These are phyloP conservation scores for Kazachstania bromeliacearum DNA, from an alignment of 805 yeast genomes.

Conservation along the genomic window DNA sequence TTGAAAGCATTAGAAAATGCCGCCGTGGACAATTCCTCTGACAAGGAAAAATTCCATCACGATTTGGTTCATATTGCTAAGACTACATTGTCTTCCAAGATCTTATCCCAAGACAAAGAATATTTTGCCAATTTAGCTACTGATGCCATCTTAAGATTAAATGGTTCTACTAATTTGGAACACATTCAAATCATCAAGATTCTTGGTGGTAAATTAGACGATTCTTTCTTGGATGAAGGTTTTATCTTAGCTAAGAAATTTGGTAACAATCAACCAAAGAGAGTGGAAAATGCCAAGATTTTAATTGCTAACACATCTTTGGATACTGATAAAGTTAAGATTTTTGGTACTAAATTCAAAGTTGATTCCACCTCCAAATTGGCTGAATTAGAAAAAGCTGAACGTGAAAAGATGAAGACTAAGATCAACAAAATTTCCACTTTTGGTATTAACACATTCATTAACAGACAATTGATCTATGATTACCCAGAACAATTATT, in stretches of 20 bases:
- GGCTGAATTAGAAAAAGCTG: slow-evolving; percentile 91
- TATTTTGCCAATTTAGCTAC: slow-evolving; percentile 85
- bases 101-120: slow-evolving; percentile 89
- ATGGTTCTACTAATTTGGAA: slow-evolving; percentile 80
- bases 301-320: slow-evolving; percentile 90
- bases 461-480: slow-evolving; percentile 92
- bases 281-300: slow-evolving; percentile 71
- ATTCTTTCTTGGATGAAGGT: slow-evolving; percentile 93
- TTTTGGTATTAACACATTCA: slow-evolving; percentile 81
- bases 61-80: slow-evolving; percentile 83
- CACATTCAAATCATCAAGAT: slow-evolving; percentile 91
- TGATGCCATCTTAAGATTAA: slow-evolving; percentile 81
- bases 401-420: slow-evolving; percentile 81
- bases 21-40: slow-evolving; percentile 63
- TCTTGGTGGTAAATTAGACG: slow-evolving; percentile 84
- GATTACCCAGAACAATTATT: slow-evolving; percentile 97
- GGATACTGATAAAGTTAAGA: slow-evolving; percentile 96
- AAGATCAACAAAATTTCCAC: slow-evolving; percentile 85
- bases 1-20: slow-evolving; percentile 63
- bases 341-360: slow-evolving; percentile 95
- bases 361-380: slow-evolving; percentile 91
- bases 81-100: slow-evolving; percentile 89
- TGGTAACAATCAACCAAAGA: slow-evolving; percentile 91
- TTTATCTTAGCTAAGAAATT: slow-evolving; percentile 85
- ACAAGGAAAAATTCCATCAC: slow-evolving; percentile 51